Evolutionary conservation across 495 filamentous ascomycete genomes (phyloP).

Genomic region (Penicillium coffeae): DNA sequence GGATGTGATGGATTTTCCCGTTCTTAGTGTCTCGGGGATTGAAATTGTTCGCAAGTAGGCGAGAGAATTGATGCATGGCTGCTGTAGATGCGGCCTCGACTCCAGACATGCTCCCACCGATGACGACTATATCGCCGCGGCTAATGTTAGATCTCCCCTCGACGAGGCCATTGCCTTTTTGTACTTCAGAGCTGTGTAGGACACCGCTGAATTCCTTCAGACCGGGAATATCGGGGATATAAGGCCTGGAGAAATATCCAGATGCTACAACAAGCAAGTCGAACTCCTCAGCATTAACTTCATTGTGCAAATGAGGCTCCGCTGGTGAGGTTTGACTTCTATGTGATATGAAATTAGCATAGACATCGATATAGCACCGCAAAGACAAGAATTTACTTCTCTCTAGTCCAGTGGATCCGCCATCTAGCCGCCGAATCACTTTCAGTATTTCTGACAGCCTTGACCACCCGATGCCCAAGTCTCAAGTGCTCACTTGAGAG

Average conservation of each 20-base stretch:
- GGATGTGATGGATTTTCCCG: constrained; percentile 62
- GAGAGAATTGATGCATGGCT: constrained; percentile 64
- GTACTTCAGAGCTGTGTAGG: constrained; percentile 58
- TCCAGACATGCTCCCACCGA: constrained; percentile 83
- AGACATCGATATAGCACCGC: background rate
- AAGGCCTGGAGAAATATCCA: constrained; percentile 68
- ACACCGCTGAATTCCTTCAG: constrained; percentile 32
- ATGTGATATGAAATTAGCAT: no score
- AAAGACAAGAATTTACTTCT: constrained; percentile 22
- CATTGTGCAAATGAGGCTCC: background rate
- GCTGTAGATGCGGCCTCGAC: constrained; percentile 70
- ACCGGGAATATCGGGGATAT: constrained; percentile 47
- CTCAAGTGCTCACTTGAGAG: constrained; percentile 45
- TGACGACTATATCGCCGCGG: constrained; percentile 64
- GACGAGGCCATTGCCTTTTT: constrained; percentile 22
- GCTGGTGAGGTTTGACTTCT: no score
- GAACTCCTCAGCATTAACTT: constrained; percentile 43
- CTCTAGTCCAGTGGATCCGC: constrained; percentile 47
- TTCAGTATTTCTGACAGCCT: constrained; percentile 32
- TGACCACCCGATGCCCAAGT: constrained; percentile 51
- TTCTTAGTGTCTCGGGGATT: constrained; percentile 4
- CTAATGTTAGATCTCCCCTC: constrained; percentile 4
- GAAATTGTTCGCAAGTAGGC: constrained; percentile 15
- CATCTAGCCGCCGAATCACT: constrained; percentile 34
- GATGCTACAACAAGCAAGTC: constrained; percentile 72